Evolutionary conservation across 2,329 filamentous ascomycete species (phyloP), one percentile per base, ranked within the genome.

Genomic region (Aspergillus pseudoviridinutans): DNA sequence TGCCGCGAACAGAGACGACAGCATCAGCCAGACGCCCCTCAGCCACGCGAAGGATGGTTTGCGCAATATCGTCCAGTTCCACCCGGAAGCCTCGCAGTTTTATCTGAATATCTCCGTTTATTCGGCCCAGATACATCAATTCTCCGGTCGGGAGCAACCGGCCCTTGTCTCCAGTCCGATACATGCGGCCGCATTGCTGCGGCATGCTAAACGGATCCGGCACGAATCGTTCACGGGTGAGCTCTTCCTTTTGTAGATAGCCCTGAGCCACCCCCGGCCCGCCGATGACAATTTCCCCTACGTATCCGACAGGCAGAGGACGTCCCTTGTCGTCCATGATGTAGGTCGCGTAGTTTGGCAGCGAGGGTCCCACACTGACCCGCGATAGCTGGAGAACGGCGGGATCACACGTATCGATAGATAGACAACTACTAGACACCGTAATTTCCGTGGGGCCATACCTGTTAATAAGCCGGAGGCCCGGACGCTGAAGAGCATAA

Each of bases 381-480:
- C 28, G 28, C 28, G 28, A 28, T 9, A 28, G 28, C 8, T 28
- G 28, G 28, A 28, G 28, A 28, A 28, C 28, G 2, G 28, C 28
- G 2, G 28, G 28, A 28, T 28, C 28, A 28, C 28, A 28, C 7
- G 28, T 28, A 28, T 28, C 28, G 28, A 28, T 28, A 2, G 28
- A 28, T 28, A 28, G 28, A 28, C 28, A 28, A 8, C 28, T 28
- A 28, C 28, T 28, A 8, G 28, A 28, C 28, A 52, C 22, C 3
- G 50, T 44, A 0, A 22, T 47, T 20, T 58, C 58, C 2, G 50
- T 22, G 3, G 56, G 47, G 4, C 56, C 53, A 24, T 60, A 60
- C 1, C 27, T 14, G 20, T 58, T 58, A 17, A 53, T 29, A 8
- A 58, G 24, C 12, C 22, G n/a, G 4, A 58, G 10, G 9, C 41